phyloP scores from a whole-genome alignment of 1,284 basidiomycete species.

The Leucoagaricus sp. region DNA sequence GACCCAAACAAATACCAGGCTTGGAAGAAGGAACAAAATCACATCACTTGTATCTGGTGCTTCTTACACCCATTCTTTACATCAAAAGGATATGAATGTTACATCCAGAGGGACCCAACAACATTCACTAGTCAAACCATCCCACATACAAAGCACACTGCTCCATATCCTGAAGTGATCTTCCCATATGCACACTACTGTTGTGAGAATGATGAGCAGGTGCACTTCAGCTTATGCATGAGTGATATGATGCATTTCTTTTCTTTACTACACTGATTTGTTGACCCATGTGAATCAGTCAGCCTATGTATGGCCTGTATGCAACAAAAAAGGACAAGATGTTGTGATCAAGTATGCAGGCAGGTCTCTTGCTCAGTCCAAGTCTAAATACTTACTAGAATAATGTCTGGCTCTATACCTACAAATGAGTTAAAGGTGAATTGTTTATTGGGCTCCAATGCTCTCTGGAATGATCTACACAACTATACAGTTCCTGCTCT shows the following conservation, averaged over 20 bases:
- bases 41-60: neutral
- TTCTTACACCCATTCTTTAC: neutral
- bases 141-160: neutral
- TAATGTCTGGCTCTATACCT: no score
- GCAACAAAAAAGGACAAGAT: neutral
- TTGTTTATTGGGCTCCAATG: no score
- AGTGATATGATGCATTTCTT: neutral
- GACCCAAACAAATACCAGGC: neutral
- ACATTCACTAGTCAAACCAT: neutral
- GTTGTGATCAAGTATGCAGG: neutral
- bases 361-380: no score
- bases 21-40: neutral
- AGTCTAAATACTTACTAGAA: no score
- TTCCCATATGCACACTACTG: neutral
- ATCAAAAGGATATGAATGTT: neutral
- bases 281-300: neutral
- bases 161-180: neutral
- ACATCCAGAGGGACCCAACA: neutral
- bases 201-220: neutral
- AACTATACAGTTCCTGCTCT: no score
- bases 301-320: neutral
- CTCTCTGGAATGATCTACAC: no score
- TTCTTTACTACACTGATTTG: no score
- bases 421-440: no score
- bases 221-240: neutral